Evolutionary conservation across 2,329 filamentous ascomycete species (phyloP), one percentile per base, ranked within the genome.

Genomic region (Rhytidhysteron rufulum): DNA sequence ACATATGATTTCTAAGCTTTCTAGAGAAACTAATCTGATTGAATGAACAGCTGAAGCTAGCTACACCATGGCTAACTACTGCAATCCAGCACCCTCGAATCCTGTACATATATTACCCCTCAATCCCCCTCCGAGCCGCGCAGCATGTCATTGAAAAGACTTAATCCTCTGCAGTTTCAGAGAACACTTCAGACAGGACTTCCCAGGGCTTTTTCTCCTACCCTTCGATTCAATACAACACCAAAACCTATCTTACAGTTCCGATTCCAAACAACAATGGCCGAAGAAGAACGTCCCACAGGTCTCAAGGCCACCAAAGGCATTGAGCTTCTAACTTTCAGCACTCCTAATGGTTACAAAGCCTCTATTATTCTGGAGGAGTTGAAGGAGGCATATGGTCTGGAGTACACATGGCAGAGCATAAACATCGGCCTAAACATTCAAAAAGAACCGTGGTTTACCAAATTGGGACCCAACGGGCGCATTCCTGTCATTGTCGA

Each of bases 371-470:
- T 84, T 16, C 73, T 85, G 29, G 82, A 85, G 56, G 82, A 85
- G 64, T 67, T 85, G 36, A 81, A 80, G 51, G 79, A 74, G n/a
- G 75, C 76, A 10, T 85, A 85, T 45, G 79, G 78, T 38, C 69
- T 72, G 42, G 68, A 77, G 11, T 85, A 83, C 62, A 75, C 75
- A 4, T 75, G 63, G 51, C 80, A 84, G 51, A 53, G 57, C 41
- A 72, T 85, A 59, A 72, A 82, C 62, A 84, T 65, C 18, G 53
- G 55, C 42, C 70, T 80, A 53, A 81, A 82, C 64, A 74, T 80
- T 20, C 82, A 85, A 51, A 85, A 85, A 61, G 73, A 84, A 67
- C 70, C 74, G 1, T 85, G 82, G 81, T 85, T 78, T 67, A 79
- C 74, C 0, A 75, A 75, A 27, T 57, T 81, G 21, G 75, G 75